These are phyloP conservation scores for Teunomyces funiuensis DNA, from an alignment of 805 yeast genomes.

Conservation along the genomic window DNA sequence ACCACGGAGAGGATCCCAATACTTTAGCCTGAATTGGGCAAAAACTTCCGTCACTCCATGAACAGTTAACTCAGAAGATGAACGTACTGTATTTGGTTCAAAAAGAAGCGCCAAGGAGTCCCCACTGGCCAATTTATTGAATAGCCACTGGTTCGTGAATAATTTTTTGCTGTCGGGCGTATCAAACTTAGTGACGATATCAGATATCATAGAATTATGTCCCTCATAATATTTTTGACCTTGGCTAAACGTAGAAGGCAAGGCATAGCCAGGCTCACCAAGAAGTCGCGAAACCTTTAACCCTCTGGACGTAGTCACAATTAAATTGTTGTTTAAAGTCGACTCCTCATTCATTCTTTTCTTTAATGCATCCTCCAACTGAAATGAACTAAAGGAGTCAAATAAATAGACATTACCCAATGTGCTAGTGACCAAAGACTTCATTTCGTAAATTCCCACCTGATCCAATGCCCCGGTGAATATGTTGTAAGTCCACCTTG, in stretches of 20 bases:
- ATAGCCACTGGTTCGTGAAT: slow-evolving; percentile 40
- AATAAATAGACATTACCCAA: slow-evolving; percentile 31
- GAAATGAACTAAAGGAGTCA: slow-evolving; percentile 28
- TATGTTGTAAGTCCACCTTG: slow-evolving; percentile 31
- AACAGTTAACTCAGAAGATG: slow-evolving; percentile 17
- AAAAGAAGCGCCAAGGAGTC: slow-evolving; percentile 32
- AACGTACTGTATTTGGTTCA: slow-evolving; percentile 30
- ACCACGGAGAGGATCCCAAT: slow-evolving; percentile 20
- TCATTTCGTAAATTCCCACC: slow-evolving; percentile 45
- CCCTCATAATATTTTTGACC: slow-evolving; percentile 17
- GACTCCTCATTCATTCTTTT: background rate
- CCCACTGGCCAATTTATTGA: slow-evolving; percentile 19
- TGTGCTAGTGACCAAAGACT: slow-evolving; percentile 28
- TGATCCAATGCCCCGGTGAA: slow-evolving; percentile 42
- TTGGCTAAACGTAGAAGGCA: slow-evolving; percentile 31
- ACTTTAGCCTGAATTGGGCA: slow-evolving; percentile 35
- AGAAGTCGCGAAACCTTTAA: slow-evolving; percentile 33
- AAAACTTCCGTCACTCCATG: slow-evolving; percentile 22
- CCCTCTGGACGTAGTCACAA: slow-evolving; percentile 30
- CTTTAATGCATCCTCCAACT: slow-evolving; percentile 17
- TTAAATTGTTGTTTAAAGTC: slow-evolving; percentile 16
- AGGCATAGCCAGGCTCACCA: slow-evolving; percentile 29
- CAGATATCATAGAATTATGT: slow-evolving; percentile 34
- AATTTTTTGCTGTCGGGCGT: slow-evolving; percentile 29
- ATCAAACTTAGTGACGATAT: slow-evolving; percentile 31